phyloP scores from a whole-genome alignment of 495 filamentous ascomycete genomes.

The Terfezia claveryi region DNA sequence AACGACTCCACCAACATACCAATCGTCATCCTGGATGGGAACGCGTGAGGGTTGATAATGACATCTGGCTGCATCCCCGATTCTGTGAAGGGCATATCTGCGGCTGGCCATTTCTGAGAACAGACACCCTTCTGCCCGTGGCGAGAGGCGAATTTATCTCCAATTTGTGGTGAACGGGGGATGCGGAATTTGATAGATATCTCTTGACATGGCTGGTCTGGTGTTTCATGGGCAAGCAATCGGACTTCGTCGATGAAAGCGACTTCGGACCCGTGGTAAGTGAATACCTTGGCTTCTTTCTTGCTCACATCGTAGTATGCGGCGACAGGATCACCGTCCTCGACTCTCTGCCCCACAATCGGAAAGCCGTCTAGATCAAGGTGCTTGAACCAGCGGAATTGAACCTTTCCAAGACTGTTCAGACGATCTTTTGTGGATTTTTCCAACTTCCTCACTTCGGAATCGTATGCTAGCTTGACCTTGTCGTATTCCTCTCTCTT shows the following conservation, averaged over 20 bases:
- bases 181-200: constrained; percentile 83
- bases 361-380: constrained; percentile 79
- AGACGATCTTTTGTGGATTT: constrained; percentile 1
- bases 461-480: constrained; percentile 41
- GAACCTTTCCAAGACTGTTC: constrained; percentile 27
- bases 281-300: constrained; percentile 66
- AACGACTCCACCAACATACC: constrained; percentile 98
- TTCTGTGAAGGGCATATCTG: constrained; percentile 96
- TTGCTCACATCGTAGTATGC: constrained; percentile 72
- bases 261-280: constrained; percentile 75
- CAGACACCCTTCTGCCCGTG: constrained; percentile 96
- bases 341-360: constrained; percentile 47
- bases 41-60: constrained; percentile 98
- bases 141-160: constrained; percentile 95
- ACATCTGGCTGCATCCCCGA: constrained; percentile 90
- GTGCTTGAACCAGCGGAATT: constrained; percentile 37
- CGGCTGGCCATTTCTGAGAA: constrained; percentile 85
- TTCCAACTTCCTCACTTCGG: constrained; percentile 15
- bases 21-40: constrained; percentile 99
- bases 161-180: constrained; percentile 76
- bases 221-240: constrained; percentile 28
- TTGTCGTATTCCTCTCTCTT: constrained; percentile 16
- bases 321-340: constrained; percentile 61
- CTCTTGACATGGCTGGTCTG: constrained; percentile 39
- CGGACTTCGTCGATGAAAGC: constrained; percentile 86